Percentiles rank a stretch among this genome's conserved stretches.
These are phyloP conservation scores for Setaria viridis DNA, from an alignment of 202 grass and related monocot species.

Conservation along the genomic window DNA sequence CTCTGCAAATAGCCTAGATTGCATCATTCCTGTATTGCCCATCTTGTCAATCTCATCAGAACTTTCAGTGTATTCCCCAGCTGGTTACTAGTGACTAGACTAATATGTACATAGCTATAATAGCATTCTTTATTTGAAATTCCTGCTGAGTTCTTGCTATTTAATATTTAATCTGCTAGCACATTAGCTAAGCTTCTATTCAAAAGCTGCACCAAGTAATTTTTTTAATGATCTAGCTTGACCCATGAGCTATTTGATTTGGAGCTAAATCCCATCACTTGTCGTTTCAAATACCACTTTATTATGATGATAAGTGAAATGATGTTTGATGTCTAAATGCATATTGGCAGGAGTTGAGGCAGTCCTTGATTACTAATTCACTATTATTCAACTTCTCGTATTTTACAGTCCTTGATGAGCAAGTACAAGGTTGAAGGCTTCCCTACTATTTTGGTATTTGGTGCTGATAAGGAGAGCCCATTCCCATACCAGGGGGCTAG, in stretches of 20 bases:
- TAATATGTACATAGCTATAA: background rate
- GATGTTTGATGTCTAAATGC: slow-evolving; percentile 7
- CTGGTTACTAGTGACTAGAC: slow-evolving; percentile 26
- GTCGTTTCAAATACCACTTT: slow-evolving; percentile 26
- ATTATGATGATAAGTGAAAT: background rate
- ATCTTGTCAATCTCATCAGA: slow-evolving; percentile 14
- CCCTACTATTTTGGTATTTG: slow-evolving; percentile 98
- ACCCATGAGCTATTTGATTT: slow-evolving; percentile 34
- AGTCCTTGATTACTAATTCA: background rate
- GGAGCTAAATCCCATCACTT: background rate
- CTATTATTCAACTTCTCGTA: slow-evolving; percentile 6
- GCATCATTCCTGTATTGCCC: background rate
- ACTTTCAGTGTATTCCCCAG: background rate
- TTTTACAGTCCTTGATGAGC: slow-evolving; percentile 98
- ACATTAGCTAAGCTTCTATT: slow-evolving; percentile 19
- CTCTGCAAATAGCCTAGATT: background rate
- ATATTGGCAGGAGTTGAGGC: background rate
- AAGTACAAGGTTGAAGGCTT: slow-evolving; percentile 97
- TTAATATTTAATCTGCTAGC: slow-evolving; percentile 11
- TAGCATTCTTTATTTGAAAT: slow-evolving; percentile 5
- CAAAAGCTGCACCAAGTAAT: background rate
- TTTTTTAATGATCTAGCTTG: background rate
- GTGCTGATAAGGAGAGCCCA: slow-evolving; percentile 85
- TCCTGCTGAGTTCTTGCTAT: slow-evolving; percentile 17
- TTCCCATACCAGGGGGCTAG: slow-evolving; percentile 78